Percentiles rank a stretch among this genome's conserved stretches.
These are phyloP conservation scores for Kregervanrija delftensis DNA, from an alignment of 805 yeast species.

Conservation along the genomic window DNA sequence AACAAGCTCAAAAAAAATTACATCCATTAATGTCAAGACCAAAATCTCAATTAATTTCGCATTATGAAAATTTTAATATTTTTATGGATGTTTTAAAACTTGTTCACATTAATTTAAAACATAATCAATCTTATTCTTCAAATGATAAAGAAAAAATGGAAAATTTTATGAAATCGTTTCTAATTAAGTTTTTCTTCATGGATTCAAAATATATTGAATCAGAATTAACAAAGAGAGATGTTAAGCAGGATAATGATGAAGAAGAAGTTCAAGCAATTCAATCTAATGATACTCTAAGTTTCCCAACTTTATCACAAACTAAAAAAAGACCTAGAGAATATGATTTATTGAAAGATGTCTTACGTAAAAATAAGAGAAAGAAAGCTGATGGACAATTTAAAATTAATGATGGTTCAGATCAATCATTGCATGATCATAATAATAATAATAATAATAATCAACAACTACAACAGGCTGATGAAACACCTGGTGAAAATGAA, in stretches of 20 bases:
- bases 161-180: slow-evolving; percentile 62
- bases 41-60: slow-evolving; percentile 56
- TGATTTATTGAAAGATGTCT: slow-evolving; percentile 54
- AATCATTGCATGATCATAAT: slow-evolving; percentile 12
- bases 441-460: slow-evolving; percentile 2
- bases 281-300: not conserved
- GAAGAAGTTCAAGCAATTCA: slow-evolving; percentile 16
- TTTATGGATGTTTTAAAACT: slow-evolving; percentile 68
- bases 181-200: slow-evolving; percentile 65
- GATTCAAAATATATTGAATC: slow-evolving; percentile 42
- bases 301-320: slow-evolving; percentile 24
- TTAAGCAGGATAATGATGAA: slow-evolving; percentile 18
- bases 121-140: slow-evolving; percentile 67
- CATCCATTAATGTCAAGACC: slow-evolving; percentile 85
- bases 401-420: slow-evolving; percentile 10
- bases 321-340: slow-evolving; percentile 47
- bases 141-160: slow-evolving; percentile 74
- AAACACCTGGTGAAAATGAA: slow-evolving; percentile 8
- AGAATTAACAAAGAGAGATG: slow-evolving; percentile 28
- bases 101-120: slow-evolving; percentile 57
- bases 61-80: slow-evolving; percentile 58
- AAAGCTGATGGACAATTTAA: slow-evolving; percentile 17
- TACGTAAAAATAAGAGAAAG: slow-evolving; percentile 34
- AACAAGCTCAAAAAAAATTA: slow-evolving; percentile 78
- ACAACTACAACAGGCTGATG: slow-evolving; percentile 2